phyloP scores from a whole-genome alignment of 192 early-diverging fungal species.

The Phlyctochytrium bullatum region DNA sequence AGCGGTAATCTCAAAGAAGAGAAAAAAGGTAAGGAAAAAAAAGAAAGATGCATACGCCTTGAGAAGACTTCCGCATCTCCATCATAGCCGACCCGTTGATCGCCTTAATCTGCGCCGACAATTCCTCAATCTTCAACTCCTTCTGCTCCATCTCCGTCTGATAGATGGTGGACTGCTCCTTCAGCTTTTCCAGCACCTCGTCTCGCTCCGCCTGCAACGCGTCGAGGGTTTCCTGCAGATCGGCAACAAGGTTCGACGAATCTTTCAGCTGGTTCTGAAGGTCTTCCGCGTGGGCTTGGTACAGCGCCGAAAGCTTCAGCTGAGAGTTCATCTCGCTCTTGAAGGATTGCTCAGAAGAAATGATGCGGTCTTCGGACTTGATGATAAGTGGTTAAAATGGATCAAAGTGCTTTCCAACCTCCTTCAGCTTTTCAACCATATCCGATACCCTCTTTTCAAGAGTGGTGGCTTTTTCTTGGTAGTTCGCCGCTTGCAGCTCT shows the following conservation, averaged over 20 bases:
- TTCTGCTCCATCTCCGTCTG: slow-evolving; percentile 5
- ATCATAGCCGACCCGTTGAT: too few species aligned
- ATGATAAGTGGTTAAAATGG: slow-evolving; percentile 5
- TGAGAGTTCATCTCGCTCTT: slow-evolving; percentile 61
- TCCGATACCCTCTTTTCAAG: slow-evolving; percentile 32
- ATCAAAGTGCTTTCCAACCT: slow-evolving; percentile 11
- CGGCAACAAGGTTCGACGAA: slow-evolving; percentile 1
- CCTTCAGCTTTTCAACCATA: slow-evolving; percentile 35
- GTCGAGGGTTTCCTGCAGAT: slow-evolving; percentile 12
- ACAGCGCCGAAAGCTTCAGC: slow-evolving; percentile 51
- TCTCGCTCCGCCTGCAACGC: not conserved
- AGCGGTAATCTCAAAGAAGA: slow-evolving; percentile 6
- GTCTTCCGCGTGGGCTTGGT: slow-evolving; percentile 7
- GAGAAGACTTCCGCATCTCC: too few species aligned
- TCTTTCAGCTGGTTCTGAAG: slow-evolving; percentile 3
- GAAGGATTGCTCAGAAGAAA: slow-evolving; percentile 50
- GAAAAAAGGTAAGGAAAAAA: not conserved
- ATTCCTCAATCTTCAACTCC: slow-evolving; percentile 9
- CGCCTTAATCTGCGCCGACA: slow-evolving; percentile 6
- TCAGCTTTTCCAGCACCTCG: not conserved
- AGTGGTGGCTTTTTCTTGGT: slow-evolving; percentile 16
- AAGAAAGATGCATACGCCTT: too few species aligned
- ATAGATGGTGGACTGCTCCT: not conserved
- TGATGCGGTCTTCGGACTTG: slow-evolving; percentile 17
- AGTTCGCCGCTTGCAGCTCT: slow-evolving; percentile 14